Evolutionary conservation across 345 rosid genomes (phyloP).

Genomic region (Orychophragmus violaceus): DNA sequence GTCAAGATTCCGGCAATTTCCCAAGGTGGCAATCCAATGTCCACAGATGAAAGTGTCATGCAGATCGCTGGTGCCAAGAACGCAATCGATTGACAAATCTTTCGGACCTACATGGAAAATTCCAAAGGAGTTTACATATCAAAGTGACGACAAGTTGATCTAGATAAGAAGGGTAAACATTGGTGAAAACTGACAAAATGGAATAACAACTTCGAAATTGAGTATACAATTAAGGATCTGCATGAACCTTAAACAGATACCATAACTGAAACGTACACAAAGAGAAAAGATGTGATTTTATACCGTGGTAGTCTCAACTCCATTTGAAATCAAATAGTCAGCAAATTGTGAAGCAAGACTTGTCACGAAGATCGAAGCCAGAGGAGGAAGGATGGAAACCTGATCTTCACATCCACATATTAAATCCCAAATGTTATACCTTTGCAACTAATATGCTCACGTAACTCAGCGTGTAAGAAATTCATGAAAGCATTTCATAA

Average conservation of each 20-base stretch:
- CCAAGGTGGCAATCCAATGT: constrained; percentile 92
- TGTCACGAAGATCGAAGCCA: constrained; percentile 78
- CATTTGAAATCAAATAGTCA: constrained; percentile 71
- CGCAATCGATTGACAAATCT: constrained; percentile 85
- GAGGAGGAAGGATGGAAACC: constrained; percentile 98
- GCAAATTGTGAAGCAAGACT: constrained; percentile 78
- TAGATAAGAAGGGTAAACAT: not conserved
- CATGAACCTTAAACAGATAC: constrained; percentile 2
- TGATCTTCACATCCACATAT: constrained; percentile 36
- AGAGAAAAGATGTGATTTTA: constrained; percentile 5
- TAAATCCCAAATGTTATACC: constrained; percentile 9
- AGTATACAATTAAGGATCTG: not conserved
- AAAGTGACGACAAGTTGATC: not conserved
- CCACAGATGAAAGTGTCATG: constrained; percentile 78
- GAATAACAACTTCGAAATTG: not conserved
- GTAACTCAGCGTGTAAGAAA: not conserved
- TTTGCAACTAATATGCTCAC: not conserved
- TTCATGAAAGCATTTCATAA: not conserved
- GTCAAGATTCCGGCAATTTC: constrained; percentile 84
- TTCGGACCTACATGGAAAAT: constrained; percentile 59
- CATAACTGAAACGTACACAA: constrained; percentile 1
- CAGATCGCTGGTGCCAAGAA: constrained; percentile 87
- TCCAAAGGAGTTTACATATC: constrained; percentile 7
- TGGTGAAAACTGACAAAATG: not conserved
- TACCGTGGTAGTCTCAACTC: constrained; percentile 84